These are phyloP conservation scores for Gossypium turneri DNA, from an alignment of 345 rosid genomes.

Conservation along the genomic window DNA sequence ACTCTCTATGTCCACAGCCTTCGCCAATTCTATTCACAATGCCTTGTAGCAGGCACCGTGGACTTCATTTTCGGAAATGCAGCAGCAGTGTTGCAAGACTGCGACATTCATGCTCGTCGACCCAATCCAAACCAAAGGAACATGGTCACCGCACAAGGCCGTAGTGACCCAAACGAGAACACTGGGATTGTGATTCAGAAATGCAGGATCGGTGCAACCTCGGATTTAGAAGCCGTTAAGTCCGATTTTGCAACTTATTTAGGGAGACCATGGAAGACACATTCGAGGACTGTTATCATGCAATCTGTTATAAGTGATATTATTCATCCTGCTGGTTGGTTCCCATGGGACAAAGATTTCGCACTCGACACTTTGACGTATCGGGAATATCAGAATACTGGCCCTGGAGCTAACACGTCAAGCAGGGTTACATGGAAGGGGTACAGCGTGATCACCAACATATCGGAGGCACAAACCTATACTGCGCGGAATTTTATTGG, in stretches of 20 bases:
- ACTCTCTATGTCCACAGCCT: conserved; percentile 70
- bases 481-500: conserved; percentile 55
- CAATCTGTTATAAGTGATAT: conserved; percentile 49
- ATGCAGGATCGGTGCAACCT: conserved; percentile 61
- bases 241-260: conserved; percentile 39
- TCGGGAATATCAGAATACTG: conserved; percentile 60
- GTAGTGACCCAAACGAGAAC: conserved; percentile 61
- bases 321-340: conserved; percentile 64
- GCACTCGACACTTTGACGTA: conserved; percentile 58
- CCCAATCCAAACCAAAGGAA: conserved; percentile 58
- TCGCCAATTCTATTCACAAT: conserved; percentile 55
- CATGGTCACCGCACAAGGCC: conserved; percentile 82
- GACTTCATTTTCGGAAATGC: conserved; percentile 83
- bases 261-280: conserved; percentile 72
- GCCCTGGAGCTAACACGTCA: conserved; percentile 48
- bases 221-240: conserved; percentile 37
- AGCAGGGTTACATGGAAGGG: conserved; percentile 61
- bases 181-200: conserved; percentile 73
- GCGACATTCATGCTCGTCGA: conserved; percentile 64
- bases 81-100: conserved; percentile 53
- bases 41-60: conserved; percentile 56
- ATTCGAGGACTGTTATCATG: conserved; percentile 67
- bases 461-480: conserved; percentile 33
- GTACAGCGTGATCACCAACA: conserved; percentile 36
- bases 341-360: conserved; percentile 53